Base-by-base conservation (phyloP, 352 stramenopile species). In the Globisporangium carolinianum region DNA sequence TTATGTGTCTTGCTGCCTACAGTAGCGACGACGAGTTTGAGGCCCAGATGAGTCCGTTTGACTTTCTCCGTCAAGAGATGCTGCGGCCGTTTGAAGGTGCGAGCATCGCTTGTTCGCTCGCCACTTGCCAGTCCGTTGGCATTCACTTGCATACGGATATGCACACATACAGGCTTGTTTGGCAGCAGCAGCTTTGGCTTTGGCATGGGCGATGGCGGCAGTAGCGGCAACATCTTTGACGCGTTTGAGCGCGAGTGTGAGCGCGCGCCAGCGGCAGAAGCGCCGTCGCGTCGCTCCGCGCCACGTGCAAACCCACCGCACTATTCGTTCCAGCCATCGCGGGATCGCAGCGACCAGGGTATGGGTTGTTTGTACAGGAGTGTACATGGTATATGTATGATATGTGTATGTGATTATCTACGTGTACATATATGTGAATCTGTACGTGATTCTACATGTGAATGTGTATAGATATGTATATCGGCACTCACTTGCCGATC, bases 41-140 rank as follows among this genome's bases (percentile, higher is more conserved):
- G 39, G 79, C 79, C 0, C 79, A 89, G 37, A 78, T 91, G 73
- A 91, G 75, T 59, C 81, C 81, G 32, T 91, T 91, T 51, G 81
- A 91, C 66, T 91, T 91, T 48, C 57, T 91, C 10, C 71, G 76
- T 46, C 76, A 91, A 51, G 81, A 91, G 59, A 89, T 91, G 78
- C 64, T 91, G 51, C 81, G 81, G 56, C 81, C 81, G 5, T 91
- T 91, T 60, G 81, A 89, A 70, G 74, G 81, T 87, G 53, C 15
- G 49, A 51, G 24, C 24, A 32, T 32, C 8, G 3, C n/a, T 52
- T 18, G 24, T 43, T 57, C 8, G 5, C 41, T 35, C 36, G 14
- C 14, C 42, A 4, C 14, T 36, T 42, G 4, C 38, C 10, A 11
- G 12, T 49, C 24, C 24, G 24, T 32, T 32, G 24, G 24, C 24